Evolutionary conservation across 2,329 filamentous ascomycete genomes (phyloP), one percentile per base, ranked within the genome.

Genomic region (Aspergillus ibericus): DNA sequence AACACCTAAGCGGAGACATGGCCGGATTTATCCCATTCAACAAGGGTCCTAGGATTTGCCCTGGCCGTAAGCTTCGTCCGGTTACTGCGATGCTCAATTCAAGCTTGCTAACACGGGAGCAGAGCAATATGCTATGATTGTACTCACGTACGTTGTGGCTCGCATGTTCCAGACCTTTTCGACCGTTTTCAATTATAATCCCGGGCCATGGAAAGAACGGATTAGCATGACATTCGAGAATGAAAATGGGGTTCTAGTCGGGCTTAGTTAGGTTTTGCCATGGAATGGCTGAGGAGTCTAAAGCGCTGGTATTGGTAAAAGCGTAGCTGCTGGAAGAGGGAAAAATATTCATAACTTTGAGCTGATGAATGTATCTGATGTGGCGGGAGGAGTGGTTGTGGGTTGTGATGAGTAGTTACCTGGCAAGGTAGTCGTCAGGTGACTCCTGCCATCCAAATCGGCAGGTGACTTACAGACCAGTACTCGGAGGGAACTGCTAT

Each of bases 11-110:
- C 47, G 60, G 29, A 51, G 58, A 60, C 1, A 72, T 76, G 13
- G 77, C 75, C 72, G 73, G 75, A 8, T 81, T 77, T 59, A 71
- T 78, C 16, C 79, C 78, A 1, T 80, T 80, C 50, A 77, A 77
- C 40, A 76, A 76, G 10, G 78, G 77, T 0, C 76, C 78, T 1
- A 66, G 77, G 22, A 74, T 78, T 15, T 83, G 81, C 27, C 40
- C 59, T 15, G 60, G 62, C 16, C 50, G 58, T 60, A 20, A 46
- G 58, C 29, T 27, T 6, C 13, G 3, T 36, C 25, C 32, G 13
- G 4, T 15, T 8, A 15, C 15, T 12, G 18, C 40, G 27, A 27
- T 50, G 20, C 13, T 5, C 18, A 20, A 9, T 3, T 16, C 46
- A 25, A 5, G 15, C 42, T 38, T 22, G 10, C 29, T 56, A 40